A percentile compares a stretch with the other conserved stretches of the same genome.
phyloP scores from a whole-genome alignment of 768 basidiomycete genomes.

The Tremella fuciformis region DNA sequence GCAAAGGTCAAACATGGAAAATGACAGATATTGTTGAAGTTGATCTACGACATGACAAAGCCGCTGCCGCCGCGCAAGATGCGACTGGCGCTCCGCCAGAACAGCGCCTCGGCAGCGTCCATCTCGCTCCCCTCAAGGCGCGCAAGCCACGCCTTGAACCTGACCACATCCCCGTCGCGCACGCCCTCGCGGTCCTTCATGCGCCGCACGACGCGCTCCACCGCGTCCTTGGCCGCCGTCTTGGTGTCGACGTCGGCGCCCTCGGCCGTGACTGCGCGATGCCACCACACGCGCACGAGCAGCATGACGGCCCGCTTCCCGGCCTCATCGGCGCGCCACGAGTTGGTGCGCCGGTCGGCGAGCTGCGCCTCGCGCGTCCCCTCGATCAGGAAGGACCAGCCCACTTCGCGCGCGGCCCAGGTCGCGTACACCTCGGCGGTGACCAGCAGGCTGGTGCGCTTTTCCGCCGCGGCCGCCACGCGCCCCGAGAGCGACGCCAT shows the following conservation, averaged over 20 bases:
- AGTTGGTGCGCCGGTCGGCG: conserved; percentile 40
- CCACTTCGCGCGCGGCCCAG: conserved; percentile 52
- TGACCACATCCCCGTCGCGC: conserved; percentile 43
- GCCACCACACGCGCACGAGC: conserved; percentile 48
- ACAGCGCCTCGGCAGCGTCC: conserved; percentile 46
- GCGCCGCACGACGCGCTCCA: conserved; percentile 45
- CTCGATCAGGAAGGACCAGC: conserved; percentile 51
- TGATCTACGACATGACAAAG: conserved; percentile 37
- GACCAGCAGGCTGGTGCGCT: conserved; percentile 40
- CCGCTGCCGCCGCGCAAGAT: conserved; percentile 42
- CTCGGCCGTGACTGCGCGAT: conserved; percentile 47
- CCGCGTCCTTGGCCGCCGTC: conserved; percentile 44
- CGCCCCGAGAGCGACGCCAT: conserved; percentile 43
- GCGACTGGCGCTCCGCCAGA: conserved; percentile 47
- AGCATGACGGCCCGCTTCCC: conserved; percentile 49
- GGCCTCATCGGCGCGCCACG: conserved; percentile 43
- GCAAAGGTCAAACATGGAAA: background rate
- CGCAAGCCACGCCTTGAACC: conserved; percentile 38
- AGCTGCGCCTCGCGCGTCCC: conserved; percentile 39
- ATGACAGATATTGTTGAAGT: background rate
- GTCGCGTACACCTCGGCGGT: conserved; percentile 51
- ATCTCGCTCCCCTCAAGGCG: conserved; percentile 44
- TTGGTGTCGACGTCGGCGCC: conserved; percentile 47
- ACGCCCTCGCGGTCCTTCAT: conserved; percentile 46
- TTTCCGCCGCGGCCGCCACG: conserved; percentile 40